Conservation (phyloP, 208 protist genomes). For the Trypanosoma brucei region DNA sequence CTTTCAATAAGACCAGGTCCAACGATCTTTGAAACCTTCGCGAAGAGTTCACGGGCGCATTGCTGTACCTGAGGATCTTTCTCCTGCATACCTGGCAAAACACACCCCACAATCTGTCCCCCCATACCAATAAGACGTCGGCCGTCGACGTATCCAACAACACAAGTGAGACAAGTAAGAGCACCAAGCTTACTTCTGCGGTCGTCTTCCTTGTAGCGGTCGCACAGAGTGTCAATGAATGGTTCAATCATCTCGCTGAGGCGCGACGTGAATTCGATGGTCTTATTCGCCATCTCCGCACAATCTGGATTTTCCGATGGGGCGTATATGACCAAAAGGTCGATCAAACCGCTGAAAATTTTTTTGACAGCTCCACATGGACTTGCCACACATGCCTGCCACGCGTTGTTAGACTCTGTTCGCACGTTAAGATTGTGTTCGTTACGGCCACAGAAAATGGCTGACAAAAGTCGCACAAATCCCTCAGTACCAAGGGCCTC, state of each 20-base stretch:
- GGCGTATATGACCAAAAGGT: slow-evolving; percentile 67
- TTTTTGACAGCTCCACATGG: slow-evolving; percentile 81
- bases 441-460: slow-evolving; percentile 82
- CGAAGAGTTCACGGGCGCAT: slow-evolving; percentile 76
- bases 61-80: slow-evolving; percentile 68
- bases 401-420: slow-evolving; percentile 77
- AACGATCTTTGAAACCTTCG: slow-evolving; percentile 62
- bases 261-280: slow-evolving; percentile 86
- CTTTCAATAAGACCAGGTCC: slow-evolving; percentile 79
- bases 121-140: slow-evolving; percentile 69
- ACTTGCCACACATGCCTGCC: slow-evolving; percentile 87
- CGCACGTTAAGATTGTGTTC: slow-evolving; percentile 77
- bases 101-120: slow-evolving; percentile 81
- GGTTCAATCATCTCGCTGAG: slow-evolving; percentile 83
- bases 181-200: slow-evolving; percentile 67
- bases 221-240: slow-evolving; percentile 72
- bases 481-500: slow-evolving; percentile 69
- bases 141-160: slow-evolving; percentile 70
- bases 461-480: slow-evolving; percentile 69
- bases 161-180: slow-evolving; percentile 55
- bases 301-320: slow-evolving; percentile 82
- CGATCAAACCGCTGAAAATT: slow-evolving; percentile 78
- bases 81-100: slow-evolving; percentile 88
- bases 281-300: slow-evolving; percentile 74
- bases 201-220: slow-evolving; percentile 56